Conservation (phyloP, 2,329 filamentous ascomycete species). For the Fusarium kyushuense region DNA sequence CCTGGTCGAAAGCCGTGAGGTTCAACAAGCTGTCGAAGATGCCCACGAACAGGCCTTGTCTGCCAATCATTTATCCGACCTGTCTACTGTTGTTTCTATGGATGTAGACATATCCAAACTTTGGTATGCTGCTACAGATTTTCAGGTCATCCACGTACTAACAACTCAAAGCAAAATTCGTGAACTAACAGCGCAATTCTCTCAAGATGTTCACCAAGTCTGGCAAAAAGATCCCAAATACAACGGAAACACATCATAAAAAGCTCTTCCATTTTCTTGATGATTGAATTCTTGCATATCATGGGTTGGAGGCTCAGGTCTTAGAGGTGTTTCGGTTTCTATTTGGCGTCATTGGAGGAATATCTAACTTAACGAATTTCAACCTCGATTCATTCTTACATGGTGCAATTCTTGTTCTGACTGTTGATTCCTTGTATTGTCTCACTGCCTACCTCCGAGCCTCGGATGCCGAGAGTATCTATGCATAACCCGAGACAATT, state of each 20-base stretch:
- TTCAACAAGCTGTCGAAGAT: slow-evolving; percentile 47
- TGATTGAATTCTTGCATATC: not conserved
- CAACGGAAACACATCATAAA: slow-evolving; percentile 8
- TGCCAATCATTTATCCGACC: slow-evolving; percentile 48
- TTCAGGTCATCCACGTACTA: not conserved
- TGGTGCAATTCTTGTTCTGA: not conserved
- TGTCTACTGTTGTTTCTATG: slow-evolving; percentile 48
- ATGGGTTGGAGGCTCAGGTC: not conserved
- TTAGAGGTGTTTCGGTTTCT: slow-evolving; percentile 1
- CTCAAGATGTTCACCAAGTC: slow-evolving; percentile 33
- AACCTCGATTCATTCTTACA: not conserved
- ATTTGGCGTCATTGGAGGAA: slow-evolving; percentile 27
- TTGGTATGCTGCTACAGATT: slow-evolving; percentile 5
- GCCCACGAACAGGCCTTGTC: slow-evolving; percentile 47
- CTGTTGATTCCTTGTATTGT: not conserved
- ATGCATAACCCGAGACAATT: not conserved
- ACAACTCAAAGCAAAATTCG: slow-evolving; percentile 31
- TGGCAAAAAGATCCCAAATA: slow-evolving; percentile 22
- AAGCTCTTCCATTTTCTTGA: not conserved
- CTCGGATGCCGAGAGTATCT: not conserved
- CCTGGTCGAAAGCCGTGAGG: slow-evolving; percentile 50
- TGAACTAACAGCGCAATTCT: slow-evolving; percentile 40
- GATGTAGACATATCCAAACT: slow-evolving; percentile 47
- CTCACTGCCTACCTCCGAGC: not conserved
- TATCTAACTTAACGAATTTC: not conserved